phyloP scores from a whole-genome alignment of 371 early-diverging fungal genomes.

The Lichtheimia corymbifera region DNA sequence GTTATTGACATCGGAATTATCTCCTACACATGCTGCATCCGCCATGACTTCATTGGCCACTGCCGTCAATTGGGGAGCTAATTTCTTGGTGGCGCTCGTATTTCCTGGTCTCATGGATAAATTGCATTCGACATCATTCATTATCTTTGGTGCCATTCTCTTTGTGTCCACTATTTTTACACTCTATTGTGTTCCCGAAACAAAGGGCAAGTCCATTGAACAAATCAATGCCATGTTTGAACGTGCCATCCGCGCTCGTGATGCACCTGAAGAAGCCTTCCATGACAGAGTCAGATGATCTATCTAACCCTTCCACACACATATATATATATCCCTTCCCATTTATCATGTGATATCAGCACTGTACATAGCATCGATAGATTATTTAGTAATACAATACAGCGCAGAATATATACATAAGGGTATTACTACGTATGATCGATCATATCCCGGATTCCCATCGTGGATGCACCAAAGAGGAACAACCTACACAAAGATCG shows the following conservation, averaged over 20 bases:
- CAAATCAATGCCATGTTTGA: slow-evolving; percentile 34
- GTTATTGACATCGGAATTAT: slow-evolving; percentile 72
- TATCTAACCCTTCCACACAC: not conserved
- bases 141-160: slow-evolving; percentile 49
- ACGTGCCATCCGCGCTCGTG: not conserved
- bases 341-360: not conserved
- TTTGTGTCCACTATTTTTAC: slow-evolving; percentile 29
- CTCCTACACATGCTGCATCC: slow-evolving; percentile 68
- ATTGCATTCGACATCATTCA: slow-evolving; percentile 60
- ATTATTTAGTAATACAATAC: not conserved
- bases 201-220: slow-evolving; percentile 68
- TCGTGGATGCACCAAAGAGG: too few species aligned
- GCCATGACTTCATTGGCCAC: slow-evolving; percentile 56
- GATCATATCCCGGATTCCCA: too few species aligned
- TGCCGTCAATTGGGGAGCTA: slow-evolving; percentile 61
- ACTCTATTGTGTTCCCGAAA: slow-evolving; percentile 74
- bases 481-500: too few species aligned
- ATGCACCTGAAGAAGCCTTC: too few species aligned
- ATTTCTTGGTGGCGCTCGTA: slow-evolving; percentile 48
- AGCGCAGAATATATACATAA: too few species aligned
- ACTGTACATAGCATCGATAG: not conserved
- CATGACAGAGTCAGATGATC: not conserved
- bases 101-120: slow-evolving; percentile 53
- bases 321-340: not conserved
- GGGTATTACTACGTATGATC: too few species aligned